These are phyloP conservation scores for Phyllosticta citrichinensis DNA, from an alignment of 2,329 filamentous ascomycete species.

Conservation along the genomic window DNA sequence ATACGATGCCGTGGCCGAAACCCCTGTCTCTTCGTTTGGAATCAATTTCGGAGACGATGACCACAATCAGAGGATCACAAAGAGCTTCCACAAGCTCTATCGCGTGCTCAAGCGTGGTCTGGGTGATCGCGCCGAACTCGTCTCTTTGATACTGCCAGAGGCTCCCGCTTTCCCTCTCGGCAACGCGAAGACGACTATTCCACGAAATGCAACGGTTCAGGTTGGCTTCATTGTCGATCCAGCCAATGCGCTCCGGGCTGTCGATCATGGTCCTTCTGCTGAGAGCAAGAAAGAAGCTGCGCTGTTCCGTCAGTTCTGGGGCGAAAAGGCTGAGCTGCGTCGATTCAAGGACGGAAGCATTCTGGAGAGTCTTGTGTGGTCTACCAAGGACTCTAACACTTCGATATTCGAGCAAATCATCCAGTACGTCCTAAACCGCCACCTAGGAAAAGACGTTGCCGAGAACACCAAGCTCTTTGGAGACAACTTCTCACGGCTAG, in stretches of 20 bases:
- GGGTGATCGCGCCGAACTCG: slow-evolving; percentile 60
- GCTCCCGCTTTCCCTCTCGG: slow-evolving; percentile 28
- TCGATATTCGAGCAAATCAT: slow-evolving; percentile 74
- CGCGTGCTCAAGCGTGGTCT: slow-evolving; percentile 59
- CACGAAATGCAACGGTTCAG: slow-evolving; percentile 35
- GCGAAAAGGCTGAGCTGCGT: slow-evolving; percentile 80
- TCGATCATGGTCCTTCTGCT: slow-evolving; percentile 80
- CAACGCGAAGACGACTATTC: slow-evolving; percentile 16
- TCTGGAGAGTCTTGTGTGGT: slow-evolving; percentile 84
- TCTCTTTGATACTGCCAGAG: slow-evolving; percentile 34
- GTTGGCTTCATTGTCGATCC: slow-evolving; percentile 66
- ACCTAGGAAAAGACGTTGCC: slow-evolving; percentile 52
- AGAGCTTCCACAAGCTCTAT: slow-evolving; percentile 50
- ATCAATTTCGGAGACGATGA: slow-evolving; percentile 18
- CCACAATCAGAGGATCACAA: slow-evolving; percentile 19
- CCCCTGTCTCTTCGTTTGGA: slow-evolving; percentile 26
- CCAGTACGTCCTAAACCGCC: slow-evolving; percentile 57
- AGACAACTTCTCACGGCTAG: slow-evolving; percentile 36
- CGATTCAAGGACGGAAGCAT: slow-evolving; percentile 95
- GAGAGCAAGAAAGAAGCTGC: slow-evolving; percentile 77
- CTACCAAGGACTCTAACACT: slow-evolving; percentile 44
- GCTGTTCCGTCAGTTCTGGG: slow-evolving; percentile 86
- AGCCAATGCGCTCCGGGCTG: slow-evolving; percentile 59
- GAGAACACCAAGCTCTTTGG: slow-evolving; percentile 38
- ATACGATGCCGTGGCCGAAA: slow-evolving; percentile 44